Evolutionary conservation across 2,329 filamentous ascomycete genomes (phyloP), one percentile per base, ranked within the genome.

Genomic region (Bretziella fagacearum): DNA sequence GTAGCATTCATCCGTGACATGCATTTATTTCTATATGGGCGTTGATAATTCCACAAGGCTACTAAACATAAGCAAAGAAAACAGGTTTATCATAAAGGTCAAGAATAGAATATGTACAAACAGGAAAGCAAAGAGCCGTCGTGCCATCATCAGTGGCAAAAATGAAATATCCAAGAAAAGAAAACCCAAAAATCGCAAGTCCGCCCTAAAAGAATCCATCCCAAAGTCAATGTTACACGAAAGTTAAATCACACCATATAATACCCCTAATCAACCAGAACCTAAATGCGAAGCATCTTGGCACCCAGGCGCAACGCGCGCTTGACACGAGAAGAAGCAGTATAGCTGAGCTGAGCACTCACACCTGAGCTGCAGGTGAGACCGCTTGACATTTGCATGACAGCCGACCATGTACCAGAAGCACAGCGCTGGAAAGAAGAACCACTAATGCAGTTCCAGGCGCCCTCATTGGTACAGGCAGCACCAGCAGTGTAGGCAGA

Each of bases 401-500:
- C 47, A 0, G 59, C 54, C 2, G 70, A 69, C 72, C 72, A 76
- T 0, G 53, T 30, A 6, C 72, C 71, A 2, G 64, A 67, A 6
- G 64, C 72, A 49, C 72, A 76, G 41, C 69, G 70, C 57, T 75
- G 71, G 65, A 65, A 76, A 0, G 64, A 63, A 1, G 56, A 60
- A 11, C 70, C 69, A 0, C 56, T 60, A 5, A 74, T 59, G 52
- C 72, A 76, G 62, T 73, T 73, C 67, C 67, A 76, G 8, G 57
- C 56, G 1, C 71, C 72, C 39, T 73, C 69, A 1, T 53, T 40
- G 6, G 63, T 54, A 58, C 71, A 75, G 0, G 66, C 59, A 15
- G 65, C 57, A 30, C 70, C 70, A 4, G 58, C 60, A 1, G 67
- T 54, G 20, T 57, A 46, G 1, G 53, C 53, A 2, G 58, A 51